phyloP scores from a whole-genome alignment of 768 basidiomycete species.

The Tricholoma matsutake region DNA sequence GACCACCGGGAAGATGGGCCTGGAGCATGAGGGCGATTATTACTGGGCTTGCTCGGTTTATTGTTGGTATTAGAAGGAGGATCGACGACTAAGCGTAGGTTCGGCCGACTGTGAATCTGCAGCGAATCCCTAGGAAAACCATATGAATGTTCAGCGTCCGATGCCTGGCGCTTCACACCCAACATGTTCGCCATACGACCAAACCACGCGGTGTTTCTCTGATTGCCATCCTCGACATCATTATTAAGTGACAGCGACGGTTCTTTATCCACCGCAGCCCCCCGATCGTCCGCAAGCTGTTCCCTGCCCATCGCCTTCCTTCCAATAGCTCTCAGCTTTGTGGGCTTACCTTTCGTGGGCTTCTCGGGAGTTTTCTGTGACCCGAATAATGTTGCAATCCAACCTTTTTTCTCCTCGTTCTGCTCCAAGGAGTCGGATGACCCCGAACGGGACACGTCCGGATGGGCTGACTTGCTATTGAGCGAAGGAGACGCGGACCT shows the following conservation, averaged over 20 bases:
- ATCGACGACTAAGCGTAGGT: slow-evolving; percentile 43
- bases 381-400: slow-evolving; percentile 2
- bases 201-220: slow-evolving; percentile 25
- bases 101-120: slow-evolving; percentile 24
- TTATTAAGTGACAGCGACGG: slow-evolving; percentile 10
- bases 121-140: slow-evolving; percentile 3
- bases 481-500: slow-evolving; percentile 17
- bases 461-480: slow-evolving; percentile 13
- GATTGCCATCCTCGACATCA: slow-evolving; percentile 9
- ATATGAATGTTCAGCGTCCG: slow-evolving; percentile 6
- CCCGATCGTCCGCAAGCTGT: slow-evolving; percentile 28
- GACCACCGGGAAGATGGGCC: slow-evolving; percentile 33
- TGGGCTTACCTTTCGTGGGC: slow-evolving; percentile 22
- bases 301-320: slow-evolving; percentile 37
- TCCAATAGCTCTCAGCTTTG: slow-evolving; percentile 44
- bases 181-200: slow-evolving; percentile 22
- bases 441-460: slow-evolving; percentile 32
- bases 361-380: slow-evolving; percentile 13
- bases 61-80: slow-evolving; percentile 27
- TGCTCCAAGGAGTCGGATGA: slow-evolving; percentile 43
- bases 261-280: slow-evolving; percentile 11
- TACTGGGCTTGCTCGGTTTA: slow-evolving; percentile 25
- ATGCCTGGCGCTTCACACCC: slow-evolving; percentile 18
- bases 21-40: slow-evolving; percentile 16
- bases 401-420: slow-evolving; percentile 16